These are phyloP conservation scores for Cyclocybe cylindracea DNA, from an alignment of 768 basidiomycete genomes.

Conservation along the genomic window DNA sequence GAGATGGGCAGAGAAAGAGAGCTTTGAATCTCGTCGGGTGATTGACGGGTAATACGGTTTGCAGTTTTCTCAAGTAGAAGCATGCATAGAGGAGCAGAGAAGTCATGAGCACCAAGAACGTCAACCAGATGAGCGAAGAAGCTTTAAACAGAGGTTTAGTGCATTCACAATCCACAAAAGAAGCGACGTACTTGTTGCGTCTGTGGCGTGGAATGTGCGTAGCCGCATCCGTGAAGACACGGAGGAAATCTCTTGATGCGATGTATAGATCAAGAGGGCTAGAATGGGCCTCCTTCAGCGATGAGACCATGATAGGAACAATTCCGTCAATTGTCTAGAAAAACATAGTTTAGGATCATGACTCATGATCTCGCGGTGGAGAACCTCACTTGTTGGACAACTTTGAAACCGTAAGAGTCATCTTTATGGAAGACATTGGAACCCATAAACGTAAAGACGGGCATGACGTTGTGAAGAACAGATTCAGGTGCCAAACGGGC, in stretches of 20 bases:
- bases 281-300: slow-evolving; percentile 61
- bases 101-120: slow-evolving; percentile 77
- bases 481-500: slow-evolving; percentile 87
- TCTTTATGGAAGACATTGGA: slow-evolving; percentile 97
- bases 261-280: slow-evolving; percentile 62
- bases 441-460: slow-evolving; percentile 99
- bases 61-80: slow-evolving; percentile 80
- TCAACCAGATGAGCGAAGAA: slow-evolving; percentile 90
- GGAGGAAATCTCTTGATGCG: slow-evolving; percentile 78
- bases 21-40: slow-evolving; percentile 54
- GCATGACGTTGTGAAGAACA: slow-evolving; percentile 94
- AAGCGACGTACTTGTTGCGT: slow-evolving; percentile 67
- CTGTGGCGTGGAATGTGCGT: slow-evolving; percentile 92
- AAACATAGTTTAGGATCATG: slow-evolving; percentile 4
- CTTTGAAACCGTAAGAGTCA: slow-evolving; percentile 92
- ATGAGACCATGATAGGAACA: slow-evolving; percentile 89
- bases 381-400: slow-evolving; percentile 80
- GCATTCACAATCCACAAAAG: neutral
- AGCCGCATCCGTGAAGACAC: slow-evolving; percentile 91
- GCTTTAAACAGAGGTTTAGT: slow-evolving; percentile 34
- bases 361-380: neutral
- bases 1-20: slow-evolving; percentile 68
- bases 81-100: slow-evolving; percentile 81
- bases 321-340: slow-evolving; percentile 87
- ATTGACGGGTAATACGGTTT: slow-evolving; percentile 67